Evolutionary conservation across 2,329 filamentous ascomycete species (phyloP), one percentile per base, ranked within the genome.

Genomic region (Neoscytalidium dimidiatum): DNA sequence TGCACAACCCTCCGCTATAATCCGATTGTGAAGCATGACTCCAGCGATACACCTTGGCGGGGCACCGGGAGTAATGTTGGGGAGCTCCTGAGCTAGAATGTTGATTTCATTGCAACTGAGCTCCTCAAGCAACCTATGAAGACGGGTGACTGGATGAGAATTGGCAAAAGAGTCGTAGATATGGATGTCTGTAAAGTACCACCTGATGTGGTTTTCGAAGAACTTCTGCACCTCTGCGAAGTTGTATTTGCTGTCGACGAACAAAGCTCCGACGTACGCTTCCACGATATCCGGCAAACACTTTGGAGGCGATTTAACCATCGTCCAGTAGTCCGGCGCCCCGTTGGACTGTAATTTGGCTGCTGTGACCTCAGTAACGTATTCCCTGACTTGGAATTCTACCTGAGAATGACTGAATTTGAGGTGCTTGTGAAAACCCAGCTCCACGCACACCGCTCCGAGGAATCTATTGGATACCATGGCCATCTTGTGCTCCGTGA

Each of bases 401-500:
- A 90, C 82, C 5, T 83, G 79, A 0, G 87, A 69, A 29, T 80
- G 77, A 65, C 80, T 79, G 64, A 81, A 80, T 3, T 83, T 85
- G 17, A 98, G 79, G 73, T 94, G 89, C 56, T 82, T 86, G 73
- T 97, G 88, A 64, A 98, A 90, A 0, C 86, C 89, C 0, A 98
- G 84, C 53, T 87, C 85, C 3, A 96, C 92, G 66, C 90, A 90
- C 3, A 98, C 82, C 19, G 89, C 92, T 1, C 91, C 92, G 1
- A 97, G 84, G 73, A 98, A 99, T 67, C 94, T 93, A 79, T 99
- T 99, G 62, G 92, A 95, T 0, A 95, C 94, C 92, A 99, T 97
- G n/a, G 94, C 92, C 89, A 96, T 97, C 80, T 98, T 98, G 83
- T 98, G 94, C 78, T 98, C 95, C 0, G 95, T 98, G 66, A 99